These are phyloP conservation scores for Nemania sp. DNA, from an alignment of 2,329 filamentous ascomycete species.

Conservation along the genomic window DNA sequence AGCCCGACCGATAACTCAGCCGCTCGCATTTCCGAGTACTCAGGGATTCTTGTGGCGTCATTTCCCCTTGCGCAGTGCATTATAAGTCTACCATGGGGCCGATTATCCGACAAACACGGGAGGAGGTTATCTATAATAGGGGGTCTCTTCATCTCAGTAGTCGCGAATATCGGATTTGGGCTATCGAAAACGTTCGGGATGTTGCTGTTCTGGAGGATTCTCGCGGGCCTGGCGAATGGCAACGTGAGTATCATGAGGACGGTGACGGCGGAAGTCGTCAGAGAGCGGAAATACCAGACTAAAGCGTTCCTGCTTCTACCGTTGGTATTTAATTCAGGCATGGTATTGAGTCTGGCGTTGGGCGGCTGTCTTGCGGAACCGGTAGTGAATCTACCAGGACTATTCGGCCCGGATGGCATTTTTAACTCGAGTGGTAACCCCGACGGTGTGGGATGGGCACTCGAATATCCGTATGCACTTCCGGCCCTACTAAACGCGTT, in stretches of 20 bases:
- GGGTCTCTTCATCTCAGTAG: constrained; percentile 71
- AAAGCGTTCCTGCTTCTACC: constrained; percentile 59
- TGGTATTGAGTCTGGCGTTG: constrained; percentile 57
- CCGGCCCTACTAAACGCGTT: constrained; percentile 57
- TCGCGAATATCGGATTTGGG: constrained; percentile 76
- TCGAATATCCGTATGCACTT: constrained; percentile 59
- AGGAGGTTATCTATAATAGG: constrained; percentile 74
- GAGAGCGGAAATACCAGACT: constrained; percentile 72
- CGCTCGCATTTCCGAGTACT: constrained; percentile 71
- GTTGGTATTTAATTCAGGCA: constrained; percentile 73
- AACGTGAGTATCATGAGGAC: constrained; percentile 81
- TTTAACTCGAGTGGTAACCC: constrained; percentile 50
- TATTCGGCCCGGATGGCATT: constrained; percentile 54
- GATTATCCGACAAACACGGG: constrained; percentile 67
- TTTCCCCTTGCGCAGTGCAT: constrained; percentile 78
- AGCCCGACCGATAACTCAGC: constrained; percentile 58
- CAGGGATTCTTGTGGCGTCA: constrained; percentile 74
- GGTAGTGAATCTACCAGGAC: constrained; percentile 53
- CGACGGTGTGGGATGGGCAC: constrained; percentile 55
- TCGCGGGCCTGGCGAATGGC: constrained; percentile 76
- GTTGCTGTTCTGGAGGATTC: constrained; percentile 67
- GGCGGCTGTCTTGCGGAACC: constrained; percentile 61
- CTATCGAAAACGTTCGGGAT: constrained; percentile 72
- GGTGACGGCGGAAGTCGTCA: constrained; percentile 78
- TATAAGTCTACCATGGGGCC: constrained; percentile 77